Evolutionary conservation across 75 land plant genomes (phyloP).

Genomic region (Larix kaempferi): DNA sequence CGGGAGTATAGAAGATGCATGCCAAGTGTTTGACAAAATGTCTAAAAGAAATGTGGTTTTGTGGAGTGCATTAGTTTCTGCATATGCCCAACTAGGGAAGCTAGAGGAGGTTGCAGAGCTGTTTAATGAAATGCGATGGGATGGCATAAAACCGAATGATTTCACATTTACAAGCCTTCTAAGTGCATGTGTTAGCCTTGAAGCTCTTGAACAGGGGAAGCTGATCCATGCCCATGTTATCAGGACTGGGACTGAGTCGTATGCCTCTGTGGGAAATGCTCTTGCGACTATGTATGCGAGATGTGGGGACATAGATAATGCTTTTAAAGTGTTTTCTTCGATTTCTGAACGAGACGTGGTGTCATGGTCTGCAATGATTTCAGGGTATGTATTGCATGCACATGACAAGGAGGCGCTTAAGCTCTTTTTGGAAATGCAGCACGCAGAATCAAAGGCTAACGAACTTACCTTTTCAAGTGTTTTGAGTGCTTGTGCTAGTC

Average conservation of each 20-base stretch:
- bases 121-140: constrained; percentile 26
- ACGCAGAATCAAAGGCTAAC: constrained; percentile 24
- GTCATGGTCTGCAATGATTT: constrained; percentile 45
- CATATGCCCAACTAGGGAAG: constrained; percentile 38
- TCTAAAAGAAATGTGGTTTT: constrained; percentile 39
- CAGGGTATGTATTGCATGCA: constrained; percentile 28
- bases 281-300: constrained; percentile 63
- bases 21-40: constrained; percentile 41
- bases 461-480: constrained; percentile 37
- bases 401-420: constrained; percentile 13
- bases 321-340: constrained; percentile 24
- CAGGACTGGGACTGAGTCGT: constrained; percentile 29
- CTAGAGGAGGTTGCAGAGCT: constrained; percentile 28
- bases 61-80: constrained; percentile 48
- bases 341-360: constrained; percentile 30
- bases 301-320: constrained; percentile 45
- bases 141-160: constrained; percentile 26
- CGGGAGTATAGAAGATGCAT: constrained; percentile 20
- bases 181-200: constrained; percentile 38
- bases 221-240: constrained; percentile 33
- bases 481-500: constrained; percentile 35
- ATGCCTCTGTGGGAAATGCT: constrained; percentile 39
- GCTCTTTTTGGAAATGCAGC: constrained; percentile 32
- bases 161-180: constrained; percentile 40
- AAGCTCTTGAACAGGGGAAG: constrained; percentile 35